These are phyloP conservation scores for Eucalyptus pumila DNA, from an alignment of 345 rosid species.

Conservation along the genomic window DNA sequence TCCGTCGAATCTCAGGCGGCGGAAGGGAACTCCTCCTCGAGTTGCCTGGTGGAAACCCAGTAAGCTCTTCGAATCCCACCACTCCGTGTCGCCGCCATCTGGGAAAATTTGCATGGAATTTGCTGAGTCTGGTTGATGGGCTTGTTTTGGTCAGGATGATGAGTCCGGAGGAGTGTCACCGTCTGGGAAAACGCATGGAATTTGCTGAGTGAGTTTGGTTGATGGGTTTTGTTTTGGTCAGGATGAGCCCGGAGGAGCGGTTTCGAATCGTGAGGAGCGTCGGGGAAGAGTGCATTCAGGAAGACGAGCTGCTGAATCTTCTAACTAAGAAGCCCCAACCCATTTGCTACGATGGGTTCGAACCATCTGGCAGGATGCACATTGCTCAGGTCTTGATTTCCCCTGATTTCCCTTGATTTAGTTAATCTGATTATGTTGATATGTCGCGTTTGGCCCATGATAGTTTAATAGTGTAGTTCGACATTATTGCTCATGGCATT, in stretches of 20 bases:
- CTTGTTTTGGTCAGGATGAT: constrained; percentile 16
- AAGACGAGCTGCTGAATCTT: constrained; percentile 66
- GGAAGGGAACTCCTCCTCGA: not conserved
- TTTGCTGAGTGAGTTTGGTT: not conserved
- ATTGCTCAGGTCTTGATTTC: constrained; percentile 59
- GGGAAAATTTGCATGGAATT: not conserved
- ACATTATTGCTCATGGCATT: not conserved
- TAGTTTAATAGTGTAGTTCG: not conserved
- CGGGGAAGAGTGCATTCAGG: constrained; percentile 85
- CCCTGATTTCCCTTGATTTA: not conserved
- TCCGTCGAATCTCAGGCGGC: not conserved
- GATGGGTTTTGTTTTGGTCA: not conserved
- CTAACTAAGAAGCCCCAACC: constrained; percentile 66
- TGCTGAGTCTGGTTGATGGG: not conserved
- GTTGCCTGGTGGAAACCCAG: not conserved
- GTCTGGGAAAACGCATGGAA: not conserved
- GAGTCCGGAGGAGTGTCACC: constrained; percentile 29
- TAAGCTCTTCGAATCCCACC: not conserved
- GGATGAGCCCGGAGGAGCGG: constrained; percentile 59
- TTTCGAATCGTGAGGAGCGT: constrained; percentile 59
- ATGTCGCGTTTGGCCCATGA: not conserved
- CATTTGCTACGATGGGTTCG: constrained; percentile 89
- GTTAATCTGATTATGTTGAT: not conserved
- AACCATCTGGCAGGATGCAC: constrained; percentile 96
- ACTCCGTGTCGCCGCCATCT: not conserved